Evolutionary conservation across 441 rosid genomes (phyloP), one percentile per base, ranked within the genome.

Genomic region (Omphalea diandra): DNA sequence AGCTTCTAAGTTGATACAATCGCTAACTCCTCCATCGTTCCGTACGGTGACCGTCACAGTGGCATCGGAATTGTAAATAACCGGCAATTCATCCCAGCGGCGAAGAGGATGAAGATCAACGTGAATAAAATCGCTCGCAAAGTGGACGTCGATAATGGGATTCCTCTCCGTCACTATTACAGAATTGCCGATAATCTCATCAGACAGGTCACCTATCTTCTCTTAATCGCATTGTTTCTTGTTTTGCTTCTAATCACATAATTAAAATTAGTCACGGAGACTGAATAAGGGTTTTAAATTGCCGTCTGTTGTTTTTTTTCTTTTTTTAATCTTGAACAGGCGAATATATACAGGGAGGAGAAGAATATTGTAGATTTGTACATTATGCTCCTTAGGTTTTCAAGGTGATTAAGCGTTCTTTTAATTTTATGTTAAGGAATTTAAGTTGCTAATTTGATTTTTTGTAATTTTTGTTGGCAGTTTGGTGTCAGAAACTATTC

Each of bases 121-220:
- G 87, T 90, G 58, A 76, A 81, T 52, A 73, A 83, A 63, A 70
- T 82, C 2, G 85, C 93, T 36, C 89, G 89, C 29, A 84, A 77
- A 76, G 79, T 93, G 56, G 89, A 89, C 68, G 97, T 90, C 55
- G 98, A 93, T 82, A 83, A 85, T 84, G 87, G 91, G 78, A 90
- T 93, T 36, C 87, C 90, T 67, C 90, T 93, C 70, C 86, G 84
- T 29, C 77, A 85, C 73, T 93, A 90, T 75, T 87, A 89, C 57
- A 81, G 97, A 54, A 93, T 90, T 81, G 97, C 98, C 66, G 96
- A 90, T 80, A 93, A 88, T 80, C 90, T 93, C 68, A 94, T 90
- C 76, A 81, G 87, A 36, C 97, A 93, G 98, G 98, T 86, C 27
- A 7, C 59, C 27, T 33, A 1, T 46, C 12, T 31, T 17, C 63